Base-by-base conservation (phyloP, 2,329 filamentous ascomycete species). In the Hymenoscyphus infarciens region DNA sequence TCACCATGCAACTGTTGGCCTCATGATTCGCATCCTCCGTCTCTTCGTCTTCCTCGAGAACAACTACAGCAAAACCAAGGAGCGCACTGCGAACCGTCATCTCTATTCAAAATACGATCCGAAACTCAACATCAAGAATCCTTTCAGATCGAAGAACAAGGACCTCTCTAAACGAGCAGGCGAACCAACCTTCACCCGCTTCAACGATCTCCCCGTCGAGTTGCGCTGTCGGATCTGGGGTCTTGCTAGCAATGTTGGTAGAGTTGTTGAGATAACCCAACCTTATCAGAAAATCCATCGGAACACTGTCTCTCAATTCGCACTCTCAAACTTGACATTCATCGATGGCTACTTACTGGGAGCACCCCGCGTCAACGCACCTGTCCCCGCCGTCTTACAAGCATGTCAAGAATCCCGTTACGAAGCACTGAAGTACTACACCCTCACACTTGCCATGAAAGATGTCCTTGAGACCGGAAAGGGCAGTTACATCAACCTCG, bases 151-250 rank as follows among this genome's bases (percentile, higher is more conserved):
- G n/a, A 49, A 49, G n/a, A 49, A 22, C 42, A 11, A 49, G 8
- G 8, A 19, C 7, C n/a, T n/a, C 10, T 2, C n/a, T 4, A 49
- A 11, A 4, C n/a, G 10, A 19, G 3, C 42, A 11, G 8, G n/a
- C 42, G 42, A 25, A 49, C 42, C 42, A 49, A 49, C 42, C 42
- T 49, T 49, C 42, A 49, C 42, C n/a, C 11, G 19, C 42, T 49
- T 49, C 42, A 49, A 49, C 42, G 19, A 25, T 2, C 42, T 49
- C 19, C 42, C 42, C n/a, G n/a, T 49, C 19, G 52, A 55, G 16
- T 22, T 55, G 10, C 52, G 52, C 25, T 22, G 22, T n/a, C 11
- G n/a, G 5, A 55, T 55, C 25, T 55, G 52, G 52, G 13, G 25
- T 55, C 27, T 55, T 6, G 25, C 29, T 10, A 25, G 19, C 25